Evolutionary conservation across 208 protist genomes (phyloP), one percentile per base, ranked within the genome.

Genomic region (Balamuthia mandrillaris): DNA sequence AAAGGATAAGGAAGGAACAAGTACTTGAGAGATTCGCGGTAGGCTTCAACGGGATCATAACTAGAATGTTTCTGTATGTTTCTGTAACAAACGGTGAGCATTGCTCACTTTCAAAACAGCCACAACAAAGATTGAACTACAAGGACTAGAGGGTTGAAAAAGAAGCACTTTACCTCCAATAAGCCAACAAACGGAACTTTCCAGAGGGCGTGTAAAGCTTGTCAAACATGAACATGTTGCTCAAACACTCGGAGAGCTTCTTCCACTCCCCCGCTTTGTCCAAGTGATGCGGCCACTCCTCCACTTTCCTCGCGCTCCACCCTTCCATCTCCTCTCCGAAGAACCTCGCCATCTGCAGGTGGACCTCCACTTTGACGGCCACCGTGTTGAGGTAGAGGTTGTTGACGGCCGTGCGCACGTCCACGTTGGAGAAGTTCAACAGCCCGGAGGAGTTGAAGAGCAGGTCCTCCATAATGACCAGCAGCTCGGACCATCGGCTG

Each of bases 211-310:
- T 60, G 33, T 86, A 90, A 0, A 90, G 65, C 39, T 88, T 88
- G 35, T 88, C 65, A n/a, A 90, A 90, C 14, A 88, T 51, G 4
- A 81, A 21, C 27, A 83, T 21, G 31, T 70, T 66, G n/a, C 33
- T 83, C 21, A 83, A 41, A 45, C 58, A 33, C 35, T 83, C 58
- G 2, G 24, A 9, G 29, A 83, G 58, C 6, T 74, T 37, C 9
- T 52, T 0, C 5, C n/a, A 47, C 33, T 81, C 63, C 6, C 70
- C 24, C 29, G 77, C 56, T 21, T 49, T 42, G 10, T 81, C 33
- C 3, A 88, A 37, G 29, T 90, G 88, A 41, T 75, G 82, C 16
- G 84, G 84, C 27, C 84, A 66, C 35, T 90, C 88, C 35, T 90
- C 88, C 47, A 89, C 56, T 35, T 88, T 88, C 56, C 84, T 14